Conservation (phyloP, 208 protist genomes). For the Leishmania guyanensis region DNA sequence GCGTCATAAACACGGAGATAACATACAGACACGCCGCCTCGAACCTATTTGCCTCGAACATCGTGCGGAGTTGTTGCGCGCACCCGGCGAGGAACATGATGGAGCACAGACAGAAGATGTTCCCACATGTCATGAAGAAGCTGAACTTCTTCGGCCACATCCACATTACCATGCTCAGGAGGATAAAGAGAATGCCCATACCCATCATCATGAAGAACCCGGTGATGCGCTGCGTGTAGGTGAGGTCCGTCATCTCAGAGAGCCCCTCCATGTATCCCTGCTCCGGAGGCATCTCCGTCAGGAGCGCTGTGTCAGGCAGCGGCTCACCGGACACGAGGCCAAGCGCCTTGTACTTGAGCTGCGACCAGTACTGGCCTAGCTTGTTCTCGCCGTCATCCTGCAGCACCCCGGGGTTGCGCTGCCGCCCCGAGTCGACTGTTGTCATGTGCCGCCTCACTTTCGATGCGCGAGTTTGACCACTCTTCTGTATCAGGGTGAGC, state of each 20-base stretch:
- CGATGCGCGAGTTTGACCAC: neutral
- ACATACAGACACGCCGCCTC: constrained; percentile 76
- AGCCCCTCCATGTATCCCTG: constrained; percentile 49
- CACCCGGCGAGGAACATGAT: constrained; percentile 91
- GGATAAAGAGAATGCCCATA: constrained; percentile 86
- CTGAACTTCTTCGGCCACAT: constrained; percentile 88
- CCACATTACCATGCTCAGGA: constrained; percentile 60
- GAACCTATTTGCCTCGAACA: constrained; percentile 82
- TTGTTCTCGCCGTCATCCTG: constrained; percentile 14
- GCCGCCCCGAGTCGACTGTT: constrained; percentile 19
- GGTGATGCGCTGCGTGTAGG: constrained; percentile 78
- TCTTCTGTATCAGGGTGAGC: neutral
- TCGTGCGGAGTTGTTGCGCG: constrained; percentile 62
- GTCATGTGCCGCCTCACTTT: constrained; percentile 18
- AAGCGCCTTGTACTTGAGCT: constrained; percentile 47
- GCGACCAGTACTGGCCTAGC: constrained; percentile 54
- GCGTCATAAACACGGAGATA: constrained; percentile 67
- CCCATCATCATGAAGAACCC: constrained; percentile 83
- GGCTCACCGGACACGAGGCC: constrained; percentile 58
- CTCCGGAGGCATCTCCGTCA: constrained; percentile 56
- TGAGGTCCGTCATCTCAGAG: constrained; percentile 75
- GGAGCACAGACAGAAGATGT: constrained; percentile 81
- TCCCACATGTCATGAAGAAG: constrained; percentile 91
- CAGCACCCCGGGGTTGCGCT: constrained; percentile 27
- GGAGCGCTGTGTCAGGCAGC: constrained; percentile 47